phyloP scores from a whole-genome alignment of 1,139 yeast species.

The Candida tunisiensis region DNA sequence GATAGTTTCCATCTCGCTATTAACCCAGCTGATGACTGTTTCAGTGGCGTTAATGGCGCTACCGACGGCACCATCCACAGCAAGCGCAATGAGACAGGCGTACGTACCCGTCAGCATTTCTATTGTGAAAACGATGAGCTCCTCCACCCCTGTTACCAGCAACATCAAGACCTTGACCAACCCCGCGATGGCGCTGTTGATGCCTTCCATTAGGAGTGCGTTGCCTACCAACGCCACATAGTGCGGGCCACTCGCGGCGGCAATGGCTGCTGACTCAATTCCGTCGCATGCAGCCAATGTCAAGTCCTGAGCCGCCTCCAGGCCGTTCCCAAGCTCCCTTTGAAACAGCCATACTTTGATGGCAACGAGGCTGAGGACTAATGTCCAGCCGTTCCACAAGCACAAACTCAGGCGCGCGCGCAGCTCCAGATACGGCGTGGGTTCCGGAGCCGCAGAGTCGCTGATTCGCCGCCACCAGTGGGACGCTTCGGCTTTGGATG shows the following conservation, averaged over 20 bases:
- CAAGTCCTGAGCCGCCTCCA: constrained; percentile 11
- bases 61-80: constrained; percentile 55
- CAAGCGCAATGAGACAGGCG: constrained; percentile 61
- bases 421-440: constrained; percentile 16
- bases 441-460: constrained; percentile 1
- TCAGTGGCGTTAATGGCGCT: constrained; percentile 64
- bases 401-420: constrained; percentile 17
- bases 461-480: no score
- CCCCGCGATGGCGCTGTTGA: constrained; percentile 31
- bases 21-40: constrained; percentile 38
- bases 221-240: constrained; percentile 40
- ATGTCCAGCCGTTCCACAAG: constrained; percentile 16
- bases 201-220: constrained; percentile 26
- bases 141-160: constrained; percentile 38
- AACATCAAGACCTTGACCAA: constrained; percentile 25
- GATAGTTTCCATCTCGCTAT: constrained; percentile 35
- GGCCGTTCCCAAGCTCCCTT: constrained; percentile 9
- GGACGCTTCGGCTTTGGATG: no score
- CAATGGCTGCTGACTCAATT: constrained; percentile 28
- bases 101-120: constrained; percentile 73
- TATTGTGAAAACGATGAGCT: constrained; percentile 43
- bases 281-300: constrained; percentile 24
- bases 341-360: constrained; percentile 18
- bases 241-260: constrained; percentile 34
- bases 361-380: constrained; percentile 14